Base-by-base conservation (phyloP, 345 rosid genomes). In the Arabis alpina region DNA sequence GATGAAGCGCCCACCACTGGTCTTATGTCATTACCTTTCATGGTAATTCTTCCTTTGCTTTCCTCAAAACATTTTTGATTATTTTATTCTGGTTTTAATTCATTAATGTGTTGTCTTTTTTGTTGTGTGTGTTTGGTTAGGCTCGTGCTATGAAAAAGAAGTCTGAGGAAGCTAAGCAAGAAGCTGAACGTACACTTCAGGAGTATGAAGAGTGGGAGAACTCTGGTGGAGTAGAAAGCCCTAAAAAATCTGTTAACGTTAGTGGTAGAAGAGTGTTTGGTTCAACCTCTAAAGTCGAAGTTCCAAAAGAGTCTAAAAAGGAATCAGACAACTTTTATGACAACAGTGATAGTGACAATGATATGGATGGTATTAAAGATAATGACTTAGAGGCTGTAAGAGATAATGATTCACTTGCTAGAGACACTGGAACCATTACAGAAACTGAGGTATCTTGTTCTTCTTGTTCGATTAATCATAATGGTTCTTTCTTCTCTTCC, bases 231-330 rank as follows among this genome's bases (percentile, higher is more conserved):
- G 74, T 28, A 25, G 93, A 71, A 78, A 81, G 78, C 54, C 10
- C 54, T 10, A 74, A 79, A 68, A 77, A 80, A 36, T 15, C 27
- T 5, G 76, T 78, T 45, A 48, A 34, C 53, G 70, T 64, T 54
- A 83, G 84, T 77, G 98, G 99, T 61, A 87, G 88, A 83, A 89
- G 85, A 83, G 86, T 87, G 49, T 94, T 91, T 73, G 97, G 99
- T 60, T 75, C 80, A 30, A 72, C 75, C 2, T 19, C 88, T 43
- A 82, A 74, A 66, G 81, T 43, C 30, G 82, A 85, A 67, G 84
- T 13, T 57, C 81, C 74, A 53, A 71, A 70, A 74, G 59, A 68
- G 77, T 53, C 80, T 14, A 61, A 67, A 65, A 69, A 80, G 70
- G 80, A 76, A 57, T 71, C 79, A 40, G 79, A 85, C 70, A 80